Evolutionary conservation across 192 early-diverging fungal species (phyloP).

Genomic region (Gonapodya sp.): DNA sequence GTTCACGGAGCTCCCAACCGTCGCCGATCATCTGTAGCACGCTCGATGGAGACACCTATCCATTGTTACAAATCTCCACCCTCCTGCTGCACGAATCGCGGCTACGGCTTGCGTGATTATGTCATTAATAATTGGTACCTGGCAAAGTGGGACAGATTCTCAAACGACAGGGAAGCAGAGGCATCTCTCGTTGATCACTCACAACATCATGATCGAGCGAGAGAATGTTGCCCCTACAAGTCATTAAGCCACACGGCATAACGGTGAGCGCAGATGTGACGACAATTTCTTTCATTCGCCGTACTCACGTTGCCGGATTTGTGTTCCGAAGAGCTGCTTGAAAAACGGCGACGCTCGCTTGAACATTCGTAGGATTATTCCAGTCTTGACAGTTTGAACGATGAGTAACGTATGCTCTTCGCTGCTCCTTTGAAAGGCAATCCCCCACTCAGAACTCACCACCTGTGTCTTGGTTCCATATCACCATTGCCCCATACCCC

Average conservation of each 20-base stretch:
- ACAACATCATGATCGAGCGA: neutral
- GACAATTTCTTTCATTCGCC: no score
- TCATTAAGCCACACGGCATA: neutral
- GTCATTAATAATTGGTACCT: neutral
- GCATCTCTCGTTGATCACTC: no score
- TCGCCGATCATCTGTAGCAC: neutral
- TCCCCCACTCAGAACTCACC: neutral
- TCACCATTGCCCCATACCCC: neutral
- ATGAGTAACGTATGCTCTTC: neutral
- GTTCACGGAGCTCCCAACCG: no score
- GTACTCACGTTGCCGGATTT: neutral
- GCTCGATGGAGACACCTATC: neutral
- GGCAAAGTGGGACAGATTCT: no score
- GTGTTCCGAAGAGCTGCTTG: neutral
- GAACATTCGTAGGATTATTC: neutral
- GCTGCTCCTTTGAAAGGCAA: neutral
- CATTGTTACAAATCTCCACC: slow-evolving; percentile 9
- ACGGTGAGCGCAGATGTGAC: neutral
- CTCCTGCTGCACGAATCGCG: neutral
- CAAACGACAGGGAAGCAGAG: no score
- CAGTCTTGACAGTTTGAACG: neutral
- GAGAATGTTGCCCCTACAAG: neutral
- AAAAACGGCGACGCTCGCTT: neutral
- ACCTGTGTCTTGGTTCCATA: neutral
- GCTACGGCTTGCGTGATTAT: neutral